phyloP scores from a whole-genome alignment of 177 flowering plant genomes.

The Vitis hybrid region DNA sequence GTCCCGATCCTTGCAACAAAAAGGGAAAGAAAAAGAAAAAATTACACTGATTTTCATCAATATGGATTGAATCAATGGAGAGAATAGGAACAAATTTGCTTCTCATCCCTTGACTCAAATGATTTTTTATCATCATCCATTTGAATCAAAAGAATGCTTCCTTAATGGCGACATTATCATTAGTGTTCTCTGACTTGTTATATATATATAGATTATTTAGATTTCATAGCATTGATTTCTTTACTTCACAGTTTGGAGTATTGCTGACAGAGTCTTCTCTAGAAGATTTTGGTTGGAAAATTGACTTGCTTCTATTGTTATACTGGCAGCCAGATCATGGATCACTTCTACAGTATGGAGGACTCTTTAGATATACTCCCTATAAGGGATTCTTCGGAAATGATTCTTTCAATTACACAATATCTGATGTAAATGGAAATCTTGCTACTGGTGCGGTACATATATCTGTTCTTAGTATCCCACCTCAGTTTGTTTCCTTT shows the following conservation, averaged over 20 bases:
- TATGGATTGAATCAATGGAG: no score
- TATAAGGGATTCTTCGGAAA: slow-evolving; percentile 69
- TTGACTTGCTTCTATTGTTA: background rate
- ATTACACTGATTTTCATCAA: no score
- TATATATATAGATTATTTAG: background rate
- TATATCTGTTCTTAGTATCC: slow-evolving; percentile 58
- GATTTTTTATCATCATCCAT: no score
- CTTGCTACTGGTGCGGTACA: slow-evolving; percentile 55
- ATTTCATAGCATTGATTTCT: background rate
- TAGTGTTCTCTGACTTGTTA: no score
- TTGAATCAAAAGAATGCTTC: no score
- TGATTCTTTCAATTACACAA: slow-evolving; percentile 68
- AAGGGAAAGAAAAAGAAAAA: no score
- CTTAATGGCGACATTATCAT: no score
- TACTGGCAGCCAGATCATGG: slow-evolving; percentile 73
- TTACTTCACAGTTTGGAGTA: background rate
- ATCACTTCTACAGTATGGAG: slow-evolving; percentile 63
- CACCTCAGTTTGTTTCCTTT: slow-evolving; percentile 74
- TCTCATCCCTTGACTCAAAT: no score
- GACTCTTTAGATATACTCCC: slow-evolving; percentile 76
- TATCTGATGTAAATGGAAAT: slow-evolving; percentile 66
- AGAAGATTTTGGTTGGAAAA: background rate
- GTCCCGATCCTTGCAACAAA: no score
- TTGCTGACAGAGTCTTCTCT: background rate
- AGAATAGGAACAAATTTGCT: no score